A percentile compares a stretch with the other conserved stretches of the same genome.
Conservation (phyloP, 768 basidiomycete species). For the Leccinum fibrillosum region DNA sequence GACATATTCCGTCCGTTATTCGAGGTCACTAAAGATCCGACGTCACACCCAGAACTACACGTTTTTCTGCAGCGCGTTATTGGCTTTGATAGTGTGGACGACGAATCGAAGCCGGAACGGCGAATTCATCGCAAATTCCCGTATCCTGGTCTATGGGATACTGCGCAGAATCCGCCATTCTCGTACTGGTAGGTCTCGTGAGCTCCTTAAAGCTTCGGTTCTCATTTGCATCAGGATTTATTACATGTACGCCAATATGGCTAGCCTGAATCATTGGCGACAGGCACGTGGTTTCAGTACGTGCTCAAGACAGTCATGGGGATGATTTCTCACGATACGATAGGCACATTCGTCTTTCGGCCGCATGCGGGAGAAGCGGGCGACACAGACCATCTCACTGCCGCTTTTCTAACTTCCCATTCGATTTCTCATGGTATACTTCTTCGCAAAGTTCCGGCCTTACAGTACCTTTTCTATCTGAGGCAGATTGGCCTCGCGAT, state of each 20-base stretch:
- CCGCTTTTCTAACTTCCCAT: conserved; percentile 93
- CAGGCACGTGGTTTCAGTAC: conserved; percentile 84
- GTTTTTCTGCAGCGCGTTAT: conserved; percentile 92
- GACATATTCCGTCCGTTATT: conserved; percentile 93
- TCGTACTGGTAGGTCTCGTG: conserved; percentile 75
- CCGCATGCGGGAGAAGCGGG: conserved; percentile 98
- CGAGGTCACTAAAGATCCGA: conserved; percentile 92
- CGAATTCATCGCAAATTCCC: conserved; percentile 93
- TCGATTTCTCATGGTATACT: conserved; percentile 99
- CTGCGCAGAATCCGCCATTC: conserved; percentile 87
- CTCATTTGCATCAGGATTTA: conserved; percentile 65
- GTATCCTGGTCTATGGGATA: conserved; percentile 87
- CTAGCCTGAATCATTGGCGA: conserved; percentile 93
- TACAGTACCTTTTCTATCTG: conserved; percentile 96
- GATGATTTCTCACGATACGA: conserved; percentile 29
- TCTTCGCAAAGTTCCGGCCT: conserved; percentile 92
- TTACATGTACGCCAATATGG: conserved; percentile 97
- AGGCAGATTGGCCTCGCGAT: conserved; percentile 98
- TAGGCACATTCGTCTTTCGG: conserved; percentile 94
- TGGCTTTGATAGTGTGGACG: conserved; percentile 98
- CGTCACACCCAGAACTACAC: conserved; percentile 89
- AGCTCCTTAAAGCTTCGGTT: not conserved
- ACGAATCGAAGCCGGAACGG: conserved; percentile 92
- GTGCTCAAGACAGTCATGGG: conserved; percentile 22
- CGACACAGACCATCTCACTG: conserved; percentile 95